Evolutionary conservation across 805 yeast species (phyloP), one percentile per base, ranked within the genome.

Genomic region (Pichia nakasei): DNA sequence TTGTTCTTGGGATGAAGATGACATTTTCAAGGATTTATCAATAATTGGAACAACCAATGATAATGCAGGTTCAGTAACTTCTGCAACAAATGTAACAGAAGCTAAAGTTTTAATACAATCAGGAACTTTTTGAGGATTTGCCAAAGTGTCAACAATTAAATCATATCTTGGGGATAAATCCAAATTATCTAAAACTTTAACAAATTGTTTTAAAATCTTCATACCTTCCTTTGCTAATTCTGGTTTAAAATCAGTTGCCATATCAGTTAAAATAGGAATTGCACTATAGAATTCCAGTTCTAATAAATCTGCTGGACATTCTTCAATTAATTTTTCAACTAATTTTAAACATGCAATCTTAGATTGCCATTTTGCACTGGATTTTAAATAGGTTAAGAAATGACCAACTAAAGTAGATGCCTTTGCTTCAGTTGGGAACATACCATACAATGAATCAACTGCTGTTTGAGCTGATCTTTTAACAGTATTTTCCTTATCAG

Each of bases 31-130:
- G 3, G 97, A 91, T 62, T 89, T 86, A 60, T 80, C 88, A 57
- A 91, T 75, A 52, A 89, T 89, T 38, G 98, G 98, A 38, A 86
- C 97, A 58, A 91, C 72, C 45, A 91, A 67, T 9, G 97, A 77
- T 54, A 91, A 72, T 4, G 95, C 94, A 5, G 97, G 94, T 68
- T 89, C 97, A 15, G 97, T 93, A 50, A 91, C 98, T 69, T 93
- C 98, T 38, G 98, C 96, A 40, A 91, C 97, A 63, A 91, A 91
- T 0, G 98, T 93, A 43, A 91, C 97, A 35, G 94, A 84, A 3
- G 96, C 83, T 50, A 91, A 74, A 37, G 91, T 78, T 65, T 83
- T 85, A 63, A 91, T 85, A 65, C 96, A 88, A 47, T 76, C 82
- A 45, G 96, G 85, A 40, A 91, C 95, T 60, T 85, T 84, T 51